Base-by-base conservation (phyloP, 2,329 filamentous ascomycete genomes). In the Colletotrichum navitas region DNA sequence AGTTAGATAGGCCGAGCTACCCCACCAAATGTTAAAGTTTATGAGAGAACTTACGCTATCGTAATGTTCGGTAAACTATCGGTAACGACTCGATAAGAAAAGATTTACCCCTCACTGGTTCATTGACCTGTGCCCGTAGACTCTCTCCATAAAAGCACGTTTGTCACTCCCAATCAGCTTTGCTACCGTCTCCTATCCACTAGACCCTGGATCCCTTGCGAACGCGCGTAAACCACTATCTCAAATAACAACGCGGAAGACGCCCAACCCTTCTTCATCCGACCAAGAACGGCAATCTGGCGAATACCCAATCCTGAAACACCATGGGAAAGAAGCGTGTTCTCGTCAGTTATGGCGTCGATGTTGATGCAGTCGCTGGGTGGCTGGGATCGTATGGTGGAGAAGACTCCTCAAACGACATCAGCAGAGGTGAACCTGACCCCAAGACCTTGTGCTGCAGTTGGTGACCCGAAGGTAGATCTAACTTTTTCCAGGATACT, bases 381-480 rank as follows among this genome's bases (percentile, higher is more conserved):
- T 94, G 92, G 92, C 83, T 94, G 0, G 92, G 92, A 0, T 92
- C 89, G 0, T 94, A 94, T 76, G 91, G 91, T 21, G 91, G 92
- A 47, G 88, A 94, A 79, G 92, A 94, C 77, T 91, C 88, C 10
- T 89, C 88, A 1, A 92, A 87, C 76, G 92, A 94, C 75, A 93
- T 94, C 74, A 91, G 88, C 77, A 85, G 92, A 85, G 91, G 90
- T 88, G 32, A 32, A 5, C 39, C 14, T 14, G 18, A 3, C 24
- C 4, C 16, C 1, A 16, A 26, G 36, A 18, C 14, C 29, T 0
- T 36, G 45, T 26, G 3, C 12, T 52, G 3, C 18, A 18, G n/a
- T 24, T 14, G 18, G 6, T n/a, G 32, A 24, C 21, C 29, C 4
- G 7, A 10, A 18, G 1, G 5, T 16, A 39, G 5, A 14, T 5